Conservation (phyloP, 2,329 filamentous ascomycete species). For the Incumbomyces lentus region DNA sequence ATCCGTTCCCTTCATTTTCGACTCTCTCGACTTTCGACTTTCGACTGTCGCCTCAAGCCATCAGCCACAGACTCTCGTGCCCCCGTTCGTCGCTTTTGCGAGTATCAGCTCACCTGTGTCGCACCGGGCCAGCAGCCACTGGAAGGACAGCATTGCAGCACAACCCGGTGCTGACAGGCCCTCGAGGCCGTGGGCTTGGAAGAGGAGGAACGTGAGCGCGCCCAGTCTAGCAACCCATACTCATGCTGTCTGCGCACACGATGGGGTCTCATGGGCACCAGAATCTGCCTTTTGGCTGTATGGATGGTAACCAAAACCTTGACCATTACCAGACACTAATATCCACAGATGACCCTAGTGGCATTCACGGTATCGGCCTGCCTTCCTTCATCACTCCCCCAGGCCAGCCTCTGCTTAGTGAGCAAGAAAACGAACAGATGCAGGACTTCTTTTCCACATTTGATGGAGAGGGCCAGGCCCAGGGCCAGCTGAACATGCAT, state of each 20-base stretch:
- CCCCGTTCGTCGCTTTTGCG: background rate
- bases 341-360: slow-evolving; percentile 15
- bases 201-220: background rate
- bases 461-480: slow-evolving; percentile 13
- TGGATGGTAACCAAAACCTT: background rate
- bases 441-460: slow-evolving; percentile 20
- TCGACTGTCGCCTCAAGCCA: background rate
- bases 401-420: slow-evolving; percentile 19
- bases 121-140: no score
- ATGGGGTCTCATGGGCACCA: slow-evolving; percentile 22
- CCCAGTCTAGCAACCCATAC: background rate
- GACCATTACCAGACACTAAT: background rate
- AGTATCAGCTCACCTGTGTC: no score
- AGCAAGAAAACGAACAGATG: slow-evolving; percentile 17
- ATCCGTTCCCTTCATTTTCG: slow-evolving; percentile 22
- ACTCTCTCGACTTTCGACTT: background rate
- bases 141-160: background rate
- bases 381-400: slow-evolving; percentile 19
- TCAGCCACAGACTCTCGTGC: background rate
- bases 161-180: background rate
- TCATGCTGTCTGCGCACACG: slow-evolving; percentile 20
- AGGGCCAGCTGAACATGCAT: slow-evolving; percentile 8
- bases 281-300: slow-evolving; percentile 21
- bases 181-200: background rate
- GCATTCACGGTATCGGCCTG: slow-evolving; percentile 18